phyloP scores from a whole-genome alignment of 345 rosid genomes.

The Melastoma malabathricum region DNA sequence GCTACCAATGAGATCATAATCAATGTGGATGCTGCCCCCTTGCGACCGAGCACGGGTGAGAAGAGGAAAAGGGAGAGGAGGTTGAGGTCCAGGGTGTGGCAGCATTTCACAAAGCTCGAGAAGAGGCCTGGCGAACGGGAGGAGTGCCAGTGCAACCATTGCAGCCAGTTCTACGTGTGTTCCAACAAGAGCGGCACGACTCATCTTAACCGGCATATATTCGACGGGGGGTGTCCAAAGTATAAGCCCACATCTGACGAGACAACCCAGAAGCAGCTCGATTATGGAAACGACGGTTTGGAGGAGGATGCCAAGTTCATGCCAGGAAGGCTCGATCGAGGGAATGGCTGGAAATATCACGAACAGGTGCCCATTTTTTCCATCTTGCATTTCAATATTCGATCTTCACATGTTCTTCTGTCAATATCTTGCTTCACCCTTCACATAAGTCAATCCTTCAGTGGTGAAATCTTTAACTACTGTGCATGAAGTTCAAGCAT shows the following conservation, averaged over 20 bases:
- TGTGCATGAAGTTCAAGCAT: too few relatives aligned
- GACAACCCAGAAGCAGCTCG: not conserved
- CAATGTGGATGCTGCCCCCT: not conserved
- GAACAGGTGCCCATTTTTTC: not conserved
- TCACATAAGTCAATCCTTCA: too few relatives aligned
- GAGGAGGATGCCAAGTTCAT: not conserved
- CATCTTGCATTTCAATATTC: too few relatives aligned
- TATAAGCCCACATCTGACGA: constrained; percentile 1
- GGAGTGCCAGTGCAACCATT: constrained; percentile 7
- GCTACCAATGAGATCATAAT: constrained; percentile 2
- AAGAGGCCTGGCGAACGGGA: constrained; percentile 8
- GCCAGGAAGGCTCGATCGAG: constrained; percentile 1
- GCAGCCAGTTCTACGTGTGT: constrained; percentile 6
- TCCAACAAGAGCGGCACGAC: constrained; percentile 8
- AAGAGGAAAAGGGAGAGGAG: constrained; percentile 7
- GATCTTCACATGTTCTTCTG: too few relatives aligned
- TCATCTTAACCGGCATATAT: constrained; percentile 8
- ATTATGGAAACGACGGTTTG: not conserved
- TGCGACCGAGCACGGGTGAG: not conserved
- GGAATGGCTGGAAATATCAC: not conserved
- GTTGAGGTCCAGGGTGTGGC: constrained; percentile 6
- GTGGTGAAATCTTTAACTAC: too few relatives aligned
- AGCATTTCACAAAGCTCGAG: constrained; percentile 6
- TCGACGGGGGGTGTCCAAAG: constrained; percentile 5
- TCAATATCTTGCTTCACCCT: too few relatives aligned